Evolutionary conservation across 2,329 filamentous ascomycete genomes (phyloP).

Genomic region (Phyllosticta capitalensis): DNA sequence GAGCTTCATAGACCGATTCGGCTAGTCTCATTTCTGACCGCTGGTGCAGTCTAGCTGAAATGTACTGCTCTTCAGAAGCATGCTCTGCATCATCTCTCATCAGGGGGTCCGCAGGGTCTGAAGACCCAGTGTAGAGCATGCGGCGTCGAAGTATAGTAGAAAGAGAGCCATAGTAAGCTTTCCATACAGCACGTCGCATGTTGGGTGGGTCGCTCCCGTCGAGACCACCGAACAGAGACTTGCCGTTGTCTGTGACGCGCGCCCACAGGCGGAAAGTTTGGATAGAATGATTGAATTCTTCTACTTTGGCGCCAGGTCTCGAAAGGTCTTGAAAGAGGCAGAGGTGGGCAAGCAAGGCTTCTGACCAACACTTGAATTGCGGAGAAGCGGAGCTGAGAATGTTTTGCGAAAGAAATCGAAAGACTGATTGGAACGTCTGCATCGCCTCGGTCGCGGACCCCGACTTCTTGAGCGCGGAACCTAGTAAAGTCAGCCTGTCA

Average conservation of each 20-base stretch:
- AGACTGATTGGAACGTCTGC: conserved; percentile 54
- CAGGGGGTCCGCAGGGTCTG: conserved; percentile 12
- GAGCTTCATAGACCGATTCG: conserved; percentile 67
- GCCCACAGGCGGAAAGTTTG: conserved; percentile 54
- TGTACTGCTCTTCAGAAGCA: conserved; percentile 17
- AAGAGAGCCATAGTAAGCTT: conserved; percentile 70
- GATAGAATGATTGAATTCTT: conserved; percentile 29
- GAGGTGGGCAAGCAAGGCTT: conserved; percentile 65
- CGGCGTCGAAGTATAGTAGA: conserved; percentile 65
- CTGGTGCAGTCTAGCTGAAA: conserved; percentile 38
- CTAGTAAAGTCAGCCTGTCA: conserved; percentile 21
- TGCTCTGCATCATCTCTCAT: conserved; percentile 15
- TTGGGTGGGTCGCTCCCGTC: conserved; percentile 13
- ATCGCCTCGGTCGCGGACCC: conserved; percentile 48
- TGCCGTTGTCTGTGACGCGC: conserved; percentile 48
- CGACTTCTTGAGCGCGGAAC: conserved; percentile 36
- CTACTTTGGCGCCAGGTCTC: conserved; percentile 26
- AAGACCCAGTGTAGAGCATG: conserved; percentile 47
- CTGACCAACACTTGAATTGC: conserved; percentile 69
- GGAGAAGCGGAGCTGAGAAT: conserved; percentile 37
- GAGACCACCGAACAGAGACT: conserved; percentile 17
- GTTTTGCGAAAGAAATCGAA: conserved; percentile 52
- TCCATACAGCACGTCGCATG: conserved; percentile 61
- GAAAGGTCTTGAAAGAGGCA: conserved; percentile 60
- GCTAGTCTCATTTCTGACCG: conserved; percentile 69